phyloP scores from a whole-genome alignment of 805 yeast species.

The Hanseniaspora vineae region DNA sequence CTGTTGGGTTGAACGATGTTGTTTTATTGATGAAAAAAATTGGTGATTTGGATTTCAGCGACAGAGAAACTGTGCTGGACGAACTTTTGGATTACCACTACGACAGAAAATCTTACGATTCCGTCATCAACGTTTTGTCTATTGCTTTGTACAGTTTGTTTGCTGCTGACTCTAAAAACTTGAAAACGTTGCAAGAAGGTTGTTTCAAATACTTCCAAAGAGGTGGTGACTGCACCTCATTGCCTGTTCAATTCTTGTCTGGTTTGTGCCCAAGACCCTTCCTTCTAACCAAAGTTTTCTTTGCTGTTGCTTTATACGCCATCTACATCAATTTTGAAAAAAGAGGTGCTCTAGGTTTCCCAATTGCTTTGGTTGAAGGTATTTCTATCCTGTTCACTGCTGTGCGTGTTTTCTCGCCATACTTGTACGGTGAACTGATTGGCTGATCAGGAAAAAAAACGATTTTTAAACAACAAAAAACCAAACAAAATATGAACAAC shows the following conservation, averaged over 20 bases:
- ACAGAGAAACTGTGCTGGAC: conserved; percentile 42
- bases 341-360: conserved; percentile 55
- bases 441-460: conserved; percentile 15
- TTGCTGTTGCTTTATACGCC: conserved; percentile 79
- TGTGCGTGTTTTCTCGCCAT: conserved; percentile 66
- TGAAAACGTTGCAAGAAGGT: conserved; percentile 67
- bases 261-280: conserved; percentile 73
- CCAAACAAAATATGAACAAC: too few relatives aligned
- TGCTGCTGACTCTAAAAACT: conserved; percentile 65
- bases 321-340: conserved; percentile 54
- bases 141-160: conserved; percentile 82
- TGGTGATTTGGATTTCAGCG: conserved; percentile 32
- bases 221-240: conserved; percentile 69
- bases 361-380: conserved; percentile 58
- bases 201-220: conserved; percentile 75
- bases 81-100: conserved; percentile 57
- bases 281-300: conserved; percentile 70
- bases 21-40: conserved; percentile 44
- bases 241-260: conserved; percentile 73
- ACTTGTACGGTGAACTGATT: conserved; percentile 40
- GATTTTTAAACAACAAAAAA: too few relatives aligned
- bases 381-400: conserved; percentile 63
- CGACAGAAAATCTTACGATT: conserved; percentile 64
- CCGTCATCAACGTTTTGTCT: conserved; percentile 81
- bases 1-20: conserved; percentile 85